Conservation (phyloP, 352 stramenopile species). For the Globisporangium carolinianum region DNA sequence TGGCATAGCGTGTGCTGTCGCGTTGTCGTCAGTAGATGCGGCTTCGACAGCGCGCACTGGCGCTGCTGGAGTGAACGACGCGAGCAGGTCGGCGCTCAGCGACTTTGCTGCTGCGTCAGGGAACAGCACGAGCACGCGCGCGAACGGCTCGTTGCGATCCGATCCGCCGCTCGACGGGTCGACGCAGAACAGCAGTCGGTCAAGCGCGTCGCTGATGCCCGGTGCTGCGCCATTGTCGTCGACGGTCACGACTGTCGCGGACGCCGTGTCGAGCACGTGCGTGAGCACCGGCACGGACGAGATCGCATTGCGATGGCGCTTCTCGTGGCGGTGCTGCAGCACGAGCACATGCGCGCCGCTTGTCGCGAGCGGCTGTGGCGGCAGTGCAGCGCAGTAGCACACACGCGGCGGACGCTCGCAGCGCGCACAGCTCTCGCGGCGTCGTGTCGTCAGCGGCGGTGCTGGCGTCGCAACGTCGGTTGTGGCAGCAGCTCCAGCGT, state of each 20-base stretch:
- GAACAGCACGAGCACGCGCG: slow-evolving; percentile 33
- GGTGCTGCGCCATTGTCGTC: slow-evolving; percentile 16
- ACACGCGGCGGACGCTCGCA: slow-evolving; percentile 37
- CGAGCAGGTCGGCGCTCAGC: slow-evolving; percentile 11
- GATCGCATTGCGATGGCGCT: slow-evolving; percentile 42
- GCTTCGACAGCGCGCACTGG: no score
- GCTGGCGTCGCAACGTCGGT: neutral
- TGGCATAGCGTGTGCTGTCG: no score
- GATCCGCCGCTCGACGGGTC: neutral
- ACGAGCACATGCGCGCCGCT: slow-evolving; percentile 41
- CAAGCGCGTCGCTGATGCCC: slow-evolving; percentile 17
- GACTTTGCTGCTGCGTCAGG: slow-evolving; percentile 30
- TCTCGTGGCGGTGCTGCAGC: slow-evolving; percentile 57
- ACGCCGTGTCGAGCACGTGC: slow-evolving; percentile 29
- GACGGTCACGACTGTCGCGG: slow-evolving; percentile 37
- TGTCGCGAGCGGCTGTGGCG: slow-evolving; percentile 16
- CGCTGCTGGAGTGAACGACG: neutral
- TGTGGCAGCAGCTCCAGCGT: neutral
- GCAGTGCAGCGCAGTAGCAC: slow-evolving; percentile 56
- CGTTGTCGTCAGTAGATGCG: no score
- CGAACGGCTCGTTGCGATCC: slow-evolving; percentile 10
- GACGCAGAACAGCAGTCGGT: slow-evolving; percentile 24
- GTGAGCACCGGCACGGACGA: slow-evolving; percentile 63
- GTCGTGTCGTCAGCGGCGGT: neutral
- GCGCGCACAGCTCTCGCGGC: slow-evolving; percentile 29